Base-by-base conservation (phyloP, 2,329 filamentous ascomycete genomes). In the Beauveria australis region DNA sequence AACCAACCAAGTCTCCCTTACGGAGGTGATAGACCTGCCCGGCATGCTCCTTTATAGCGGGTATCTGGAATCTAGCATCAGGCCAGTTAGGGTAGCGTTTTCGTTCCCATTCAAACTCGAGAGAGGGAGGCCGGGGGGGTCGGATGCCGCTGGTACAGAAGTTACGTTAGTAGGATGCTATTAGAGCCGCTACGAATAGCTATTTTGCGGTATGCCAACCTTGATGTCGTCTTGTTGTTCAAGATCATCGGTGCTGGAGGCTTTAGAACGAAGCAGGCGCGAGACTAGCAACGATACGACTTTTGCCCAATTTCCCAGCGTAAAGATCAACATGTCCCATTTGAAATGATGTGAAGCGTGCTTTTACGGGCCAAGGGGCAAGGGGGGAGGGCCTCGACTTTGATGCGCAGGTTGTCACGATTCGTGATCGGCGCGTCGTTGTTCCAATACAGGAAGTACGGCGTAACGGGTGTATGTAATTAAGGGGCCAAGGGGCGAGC, bases 11-110 rank as follows among this genome's bases (percentile, higher is more conserved):
- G 26, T 62, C 62, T 41, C 66, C 67, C 30, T 65, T 66, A 18
- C 65, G 65, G 44, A 67, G 26, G 44, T 68, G 65, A 57, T 67
- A 67, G 22, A 68, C 64, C 43, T 62, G 57, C 16, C 64, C 63
- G 12, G 41, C 26, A 47, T 63, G 52, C 24, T 61, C 62, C 16
- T 60, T 60, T 46, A 52, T 54, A 26, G 61, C 54, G 46, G 66
- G 66, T 24, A 66, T 62, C 54, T 63, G 62, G 57, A 67, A 66
- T 54, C 61, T 63, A 14, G 64, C 63, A n/a, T 67, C 66, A 12
- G 63, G 64, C 63, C 61, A 64, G 51, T 66, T 53, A 26, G 66
- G 65, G 26, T 62, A 61, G 41, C 56, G 61, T 59, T 63, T 55
- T 40, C 66, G 64, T 57, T 61, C 60, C 66, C 66, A 67, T 48